phyloP scores from a whole-genome alignment of 306 rosid genomes.

The Lathyrus sativus region DNA sequence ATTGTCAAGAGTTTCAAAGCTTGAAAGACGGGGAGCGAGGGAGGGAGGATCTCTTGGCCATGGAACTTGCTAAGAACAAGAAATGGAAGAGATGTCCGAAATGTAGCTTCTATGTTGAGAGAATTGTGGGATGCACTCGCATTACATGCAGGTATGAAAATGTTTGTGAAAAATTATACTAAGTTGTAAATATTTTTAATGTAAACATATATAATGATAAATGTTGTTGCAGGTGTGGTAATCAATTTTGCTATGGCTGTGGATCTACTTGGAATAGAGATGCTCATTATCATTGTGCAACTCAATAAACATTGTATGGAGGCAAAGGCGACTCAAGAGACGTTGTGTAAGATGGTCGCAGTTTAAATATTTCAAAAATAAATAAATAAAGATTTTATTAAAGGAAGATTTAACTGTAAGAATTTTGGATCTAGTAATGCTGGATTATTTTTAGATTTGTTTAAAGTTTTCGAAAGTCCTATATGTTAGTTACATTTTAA shows the following conservation, averaged over 20 bases:
- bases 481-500: too few species aligned
- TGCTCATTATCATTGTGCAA: not conserved
- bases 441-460: too few species aligned
- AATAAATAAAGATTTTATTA: too few species aligned
- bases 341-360: too few species aligned
- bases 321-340: too few species aligned
- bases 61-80: constrained; percentile 51
- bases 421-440: too few species aligned
- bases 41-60: constrained; percentile 51
- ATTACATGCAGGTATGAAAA: constrained; percentile 56
- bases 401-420: too few species aligned
- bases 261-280: not conserved
- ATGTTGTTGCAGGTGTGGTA: not conserved
- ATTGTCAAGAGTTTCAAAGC: constrained; percentile 45
- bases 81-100: not conserved
- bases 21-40: constrained; percentile 34
- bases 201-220: too few species aligned
- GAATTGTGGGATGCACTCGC: constrained; percentile 45
- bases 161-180: too few species aligned
- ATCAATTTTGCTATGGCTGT: constrained; percentile 2
- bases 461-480: too few species aligned
- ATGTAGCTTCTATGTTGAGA: constrained; percentile 54
- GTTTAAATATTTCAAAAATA: too few species aligned
- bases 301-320: not conserved
- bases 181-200: too few species aligned